A percentile compares a stretch with the other conserved stretches of the same genome.
These are phyloP conservation scores for Nitzschia sp. DNA, from an alignment of 108 stramenopile species.

Conservation along the genomic window DNA sequence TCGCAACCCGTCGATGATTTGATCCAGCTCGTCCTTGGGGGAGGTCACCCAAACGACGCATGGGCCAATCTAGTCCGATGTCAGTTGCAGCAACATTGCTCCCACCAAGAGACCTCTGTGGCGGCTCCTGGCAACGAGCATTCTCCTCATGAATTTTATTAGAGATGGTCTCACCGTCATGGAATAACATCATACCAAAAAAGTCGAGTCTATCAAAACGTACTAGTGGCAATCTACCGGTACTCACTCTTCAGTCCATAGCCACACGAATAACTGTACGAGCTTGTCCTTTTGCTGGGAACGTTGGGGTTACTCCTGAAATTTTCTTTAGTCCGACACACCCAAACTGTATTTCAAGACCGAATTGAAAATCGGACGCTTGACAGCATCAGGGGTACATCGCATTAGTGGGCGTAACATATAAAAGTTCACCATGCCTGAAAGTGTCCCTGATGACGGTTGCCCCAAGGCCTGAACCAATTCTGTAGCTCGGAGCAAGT, in stretches of 20 bases:
- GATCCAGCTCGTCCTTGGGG: slow-evolving; percentile 3
- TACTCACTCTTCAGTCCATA: too few relatives aligned
- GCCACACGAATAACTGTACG: too few relatives aligned
- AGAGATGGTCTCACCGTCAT: too few relatives aligned
- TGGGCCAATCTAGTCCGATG: too few relatives aligned
- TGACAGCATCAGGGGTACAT: slow-evolving; percentile 59
- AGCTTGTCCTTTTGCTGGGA: too few relatives aligned
- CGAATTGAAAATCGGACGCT: slow-evolving; percentile 69
- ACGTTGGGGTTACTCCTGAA: too few relatives aligned
- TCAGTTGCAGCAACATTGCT: neutral
- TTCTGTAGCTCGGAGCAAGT: slow-evolving; percentile 76
- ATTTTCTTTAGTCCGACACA: neutral
- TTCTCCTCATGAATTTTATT: too few relatives aligned
- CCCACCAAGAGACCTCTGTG: neutral
- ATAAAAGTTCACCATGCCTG: slow-evolving; percentile 49
- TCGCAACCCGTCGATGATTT: neutral
- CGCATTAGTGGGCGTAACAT: slow-evolving; percentile 71
- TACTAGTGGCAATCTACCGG: too few relatives aligned
- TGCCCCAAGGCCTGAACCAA: slow-evolving; percentile 81
- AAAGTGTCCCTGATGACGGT: slow-evolving; percentile 46
- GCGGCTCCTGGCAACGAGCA: too few relatives aligned
- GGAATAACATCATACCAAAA: too few relatives aligned
- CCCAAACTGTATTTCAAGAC: slow-evolving; percentile 79
- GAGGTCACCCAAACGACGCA: too few relatives aligned
- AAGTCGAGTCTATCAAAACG: too few relatives aligned